Percentiles rank a stretch among this genome's conserved stretches.
Evolutionary conservation across 495 filamentous ascomycete species (phyloP).

Genomic region (Neurospora sp.): DNA sequence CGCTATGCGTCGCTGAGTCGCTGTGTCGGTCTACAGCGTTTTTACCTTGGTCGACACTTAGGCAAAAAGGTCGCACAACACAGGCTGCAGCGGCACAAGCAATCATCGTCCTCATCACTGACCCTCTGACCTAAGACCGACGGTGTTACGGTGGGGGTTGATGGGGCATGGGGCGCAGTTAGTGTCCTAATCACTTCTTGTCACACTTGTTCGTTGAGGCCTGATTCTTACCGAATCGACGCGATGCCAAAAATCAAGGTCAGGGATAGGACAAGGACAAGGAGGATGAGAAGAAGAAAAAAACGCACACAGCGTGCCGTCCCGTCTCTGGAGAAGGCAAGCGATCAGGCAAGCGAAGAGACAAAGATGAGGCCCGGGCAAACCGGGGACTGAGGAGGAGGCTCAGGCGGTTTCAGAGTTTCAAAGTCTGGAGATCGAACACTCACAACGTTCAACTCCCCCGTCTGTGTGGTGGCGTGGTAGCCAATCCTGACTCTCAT

Average conservation of each 20-base stretch:
- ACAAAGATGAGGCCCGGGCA: not conserved
- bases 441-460: not conserved
- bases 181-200: not conserved
- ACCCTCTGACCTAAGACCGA: not conserved
- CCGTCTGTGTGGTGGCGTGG: not conserved
- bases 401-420: not conserved
- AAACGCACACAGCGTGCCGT: not conserved
- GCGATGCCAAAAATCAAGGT: not conserved
- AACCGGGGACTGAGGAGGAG: not conserved
- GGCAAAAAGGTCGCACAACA: not conserved
- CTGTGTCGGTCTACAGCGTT: not conserved
- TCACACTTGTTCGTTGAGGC: not conserved
- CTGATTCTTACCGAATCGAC: not conserved
- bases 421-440: not conserved
- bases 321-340: not conserved
- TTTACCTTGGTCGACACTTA: not conserved
- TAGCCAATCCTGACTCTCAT: not conserved
- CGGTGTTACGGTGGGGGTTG: not conserved
- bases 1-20: not conserved
- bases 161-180: not conserved
- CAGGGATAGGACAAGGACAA: not conserved
- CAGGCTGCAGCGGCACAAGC: not conserved
- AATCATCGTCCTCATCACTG: not conserved
- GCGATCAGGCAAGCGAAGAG: not conserved
- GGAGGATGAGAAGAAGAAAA: not conserved